These are phyloP conservation scores for Hypseocharis bilobata DNA, from an alignment of 441 rosid genomes.

Conservation along the genomic window DNA sequence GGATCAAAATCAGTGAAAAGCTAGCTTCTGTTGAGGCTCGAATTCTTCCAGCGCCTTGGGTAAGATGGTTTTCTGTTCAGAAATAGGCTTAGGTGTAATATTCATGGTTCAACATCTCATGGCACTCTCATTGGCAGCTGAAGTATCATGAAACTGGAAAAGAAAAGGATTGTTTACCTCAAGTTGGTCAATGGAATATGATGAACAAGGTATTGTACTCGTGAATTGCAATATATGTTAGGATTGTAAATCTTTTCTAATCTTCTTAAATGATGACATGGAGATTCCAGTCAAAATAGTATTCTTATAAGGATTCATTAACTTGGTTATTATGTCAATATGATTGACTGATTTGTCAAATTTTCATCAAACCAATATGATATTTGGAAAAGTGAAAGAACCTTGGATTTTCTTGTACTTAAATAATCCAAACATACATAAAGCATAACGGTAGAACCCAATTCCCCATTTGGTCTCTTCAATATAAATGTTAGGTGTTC, in stretches of 20 bases:
- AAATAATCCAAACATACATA: not conserved
- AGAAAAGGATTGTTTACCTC: slow-evolving; percentile 92
- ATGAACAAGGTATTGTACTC: slow-evolving; percentile 66
- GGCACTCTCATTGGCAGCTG: slow-evolving; percentile 39
- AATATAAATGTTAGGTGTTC: not conserved
- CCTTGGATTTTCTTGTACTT: not conserved
- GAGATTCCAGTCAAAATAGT: not conserved
- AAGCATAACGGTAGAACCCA: too few species aligned
- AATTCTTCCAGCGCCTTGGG: slow-evolving; percentile 98
- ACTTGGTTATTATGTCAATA: not conserved
- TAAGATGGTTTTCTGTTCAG: slow-evolving; percentile 23
- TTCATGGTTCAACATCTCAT: slow-evolving; percentile 15
- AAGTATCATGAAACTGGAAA: slow-evolving; percentile 94
- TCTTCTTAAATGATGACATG: too few species aligned
- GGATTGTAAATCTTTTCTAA: not conserved
- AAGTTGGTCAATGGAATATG: slow-evolving; percentile 99
- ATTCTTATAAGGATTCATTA: not conserved
- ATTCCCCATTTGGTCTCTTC: not conserved
- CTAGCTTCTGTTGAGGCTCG: slow-evolving; percentile 87
- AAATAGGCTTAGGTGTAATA: not conserved
- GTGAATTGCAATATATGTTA: not conserved
- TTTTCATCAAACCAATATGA: too few species aligned
- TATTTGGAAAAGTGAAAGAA: not conserved
- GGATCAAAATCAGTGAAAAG: slow-evolving; percentile 75
- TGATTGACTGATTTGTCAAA: too few species aligned